A percentile compares a stretch with the other conserved stretches of the same genome.
These are phyloP conservation scores for Barnettozyma pratensis DNA, from an alignment of 805 yeast species.

Conservation along the genomic window DNA sequence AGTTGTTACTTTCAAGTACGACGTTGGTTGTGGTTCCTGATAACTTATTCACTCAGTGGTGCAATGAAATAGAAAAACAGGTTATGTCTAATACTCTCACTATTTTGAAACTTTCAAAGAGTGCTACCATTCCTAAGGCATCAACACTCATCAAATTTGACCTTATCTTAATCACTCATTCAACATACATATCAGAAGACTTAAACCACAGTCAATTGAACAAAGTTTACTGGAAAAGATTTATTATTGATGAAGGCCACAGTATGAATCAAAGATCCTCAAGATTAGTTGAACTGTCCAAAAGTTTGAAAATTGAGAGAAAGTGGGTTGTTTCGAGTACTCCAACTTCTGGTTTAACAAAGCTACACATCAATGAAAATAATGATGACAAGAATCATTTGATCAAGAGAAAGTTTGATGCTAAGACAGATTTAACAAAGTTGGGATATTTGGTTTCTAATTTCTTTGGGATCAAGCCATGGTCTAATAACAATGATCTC, in stretches of 20 bases:
- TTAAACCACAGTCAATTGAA: slow-evolving; percentile 32
- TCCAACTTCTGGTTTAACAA: slow-evolving; percentile 66
- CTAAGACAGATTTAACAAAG: slow-evolving; percentile 46
- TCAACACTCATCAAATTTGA: slow-evolving; percentile 40
- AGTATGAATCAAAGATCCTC: slow-evolving; percentile 50
- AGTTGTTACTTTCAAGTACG: slow-evolving; percentile 41
- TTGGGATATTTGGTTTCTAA: slow-evolving; percentile 48
- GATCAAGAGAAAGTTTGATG: slow-evolving; percentile 45
- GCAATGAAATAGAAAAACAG: slow-evolving; percentile 52
- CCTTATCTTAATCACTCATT: slow-evolving; percentile 44
- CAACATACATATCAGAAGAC: slow-evolving; percentile 39
- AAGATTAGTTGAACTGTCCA: slow-evolving; percentile 44
- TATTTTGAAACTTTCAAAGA: slow-evolving; percentile 26
- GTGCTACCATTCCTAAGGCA: slow-evolving; percentile 26
- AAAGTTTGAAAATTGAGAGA: slow-evolving; percentile 48
- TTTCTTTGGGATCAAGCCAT: slow-evolving; percentile 57
- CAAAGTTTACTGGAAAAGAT: slow-evolving; percentile 56
- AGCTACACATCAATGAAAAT: slow-evolving; percentile 37
- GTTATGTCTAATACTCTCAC: slow-evolving; percentile 34
- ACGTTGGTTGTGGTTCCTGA: slow-evolving; percentile 64
- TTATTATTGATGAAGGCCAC: slow-evolving; percentile 76
- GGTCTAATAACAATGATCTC: slow-evolving; percentile 38
- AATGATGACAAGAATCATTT: slow-evolving; percentile 31
- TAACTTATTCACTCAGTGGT: slow-evolving; percentile 64
- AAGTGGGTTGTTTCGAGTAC: slow-evolving; percentile 77